Base-by-base conservation (phyloP, 371 early-diverging fungal genomes). In the Apophysomyces variabilis region DNA sequence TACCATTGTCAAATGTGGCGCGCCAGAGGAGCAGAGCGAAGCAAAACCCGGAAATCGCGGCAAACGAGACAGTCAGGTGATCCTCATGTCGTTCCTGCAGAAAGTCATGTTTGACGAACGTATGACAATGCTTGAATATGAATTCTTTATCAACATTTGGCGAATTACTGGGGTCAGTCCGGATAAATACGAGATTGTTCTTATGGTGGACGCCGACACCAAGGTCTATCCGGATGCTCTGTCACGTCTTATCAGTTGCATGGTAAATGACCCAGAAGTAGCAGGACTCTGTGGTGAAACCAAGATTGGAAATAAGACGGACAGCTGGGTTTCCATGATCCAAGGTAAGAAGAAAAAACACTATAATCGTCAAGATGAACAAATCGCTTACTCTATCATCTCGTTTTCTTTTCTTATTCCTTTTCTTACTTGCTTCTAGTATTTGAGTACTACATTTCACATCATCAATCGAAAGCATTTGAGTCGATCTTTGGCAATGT, bases 141-240 rank as follows among this genome's bases (percentile, higher is more conserved):
- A 98, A 62, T 77, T 99, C 60, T 99, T 97, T 77, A 88, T 87
- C 67, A 93, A 92, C 64, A 94, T 99, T 61, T 92, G 92, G 86
- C 79, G 84, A 11, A 76, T 95, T 13, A 86, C 90, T 5, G 91
- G 96, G 21, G 93, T 95, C 1, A 87, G 90, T 14, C 92, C 98
- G 1, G 92, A 93, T 68, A 78, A 78, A 46, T 97, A 90, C 74
- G 97, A 97, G 77, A 85, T 92, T 41, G 89, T 96, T 50, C 85
- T 99, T 41, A 97, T 98, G 96, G 96, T 95, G 38, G 99, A 99
- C 78, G 99, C 99, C 7, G 99, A 99, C 80, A 99, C 99, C 18
- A 90, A 90, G 65, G 87, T 95, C 5, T 85, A 86, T 60, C 90
- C 89, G 0, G 93, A 93, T 62, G 90, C 95, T 1, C 70, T 95